Percentiles rank a stretch among this genome's conserved stretches.
These are phyloP conservation scores for Termitomyces sp. DNA, from an alignment of 768 basidiomycete genomes.

Conservation along the genomic window DNA sequence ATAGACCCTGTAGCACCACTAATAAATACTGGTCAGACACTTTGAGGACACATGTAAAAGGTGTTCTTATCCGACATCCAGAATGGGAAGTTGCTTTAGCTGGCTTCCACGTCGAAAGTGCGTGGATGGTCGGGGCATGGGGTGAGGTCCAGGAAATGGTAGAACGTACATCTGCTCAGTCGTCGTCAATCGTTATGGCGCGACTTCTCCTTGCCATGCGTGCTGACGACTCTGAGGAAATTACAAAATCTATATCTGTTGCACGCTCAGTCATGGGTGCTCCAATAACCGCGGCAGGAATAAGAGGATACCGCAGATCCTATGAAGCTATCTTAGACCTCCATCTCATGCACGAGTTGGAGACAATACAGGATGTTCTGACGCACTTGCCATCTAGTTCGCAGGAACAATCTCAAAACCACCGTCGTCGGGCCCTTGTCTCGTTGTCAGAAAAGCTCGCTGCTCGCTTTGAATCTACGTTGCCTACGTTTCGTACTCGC, in stretches of 20 bases:
- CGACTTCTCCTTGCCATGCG: conserved; percentile 79
- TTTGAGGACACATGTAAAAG: conserved; percentile 88
- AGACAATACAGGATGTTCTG: conserved; percentile 50
- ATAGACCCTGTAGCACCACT: background rate
- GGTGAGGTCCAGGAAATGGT: conserved; percentile 66
- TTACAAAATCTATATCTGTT: conserved; percentile 46
- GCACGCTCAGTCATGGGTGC: conserved; percentile 74
- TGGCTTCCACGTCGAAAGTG: conserved; percentile 87
- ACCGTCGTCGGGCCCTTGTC: conserved; percentile 30
- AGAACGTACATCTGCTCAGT: conserved; percentile 39
- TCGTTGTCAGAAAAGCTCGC: conserved; percentile 47
- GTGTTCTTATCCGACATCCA: conserved; percentile 80
- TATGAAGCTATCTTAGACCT: conserved; percentile 85
- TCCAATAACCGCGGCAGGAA: conserved; percentile 77
- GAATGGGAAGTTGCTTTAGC: conserved; percentile 76
- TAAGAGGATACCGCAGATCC: conserved; percentile 75
- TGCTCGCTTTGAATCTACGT: conserved; percentile 65
- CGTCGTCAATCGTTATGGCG: conserved; percentile 69
- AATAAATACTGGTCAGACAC: conserved; percentile 58
- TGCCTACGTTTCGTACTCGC: conserved; percentile 83
- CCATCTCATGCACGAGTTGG: conserved; percentile 83
- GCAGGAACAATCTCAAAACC: conserved; percentile 26
- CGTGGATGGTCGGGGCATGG: conserved; percentile 97
- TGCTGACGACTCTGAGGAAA: conserved; percentile 36
- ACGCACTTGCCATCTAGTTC: conserved; percentile 31